Conservation (phyloP, 2,329 filamentous ascomycete species). For the Saccharata proteae region DNA sequence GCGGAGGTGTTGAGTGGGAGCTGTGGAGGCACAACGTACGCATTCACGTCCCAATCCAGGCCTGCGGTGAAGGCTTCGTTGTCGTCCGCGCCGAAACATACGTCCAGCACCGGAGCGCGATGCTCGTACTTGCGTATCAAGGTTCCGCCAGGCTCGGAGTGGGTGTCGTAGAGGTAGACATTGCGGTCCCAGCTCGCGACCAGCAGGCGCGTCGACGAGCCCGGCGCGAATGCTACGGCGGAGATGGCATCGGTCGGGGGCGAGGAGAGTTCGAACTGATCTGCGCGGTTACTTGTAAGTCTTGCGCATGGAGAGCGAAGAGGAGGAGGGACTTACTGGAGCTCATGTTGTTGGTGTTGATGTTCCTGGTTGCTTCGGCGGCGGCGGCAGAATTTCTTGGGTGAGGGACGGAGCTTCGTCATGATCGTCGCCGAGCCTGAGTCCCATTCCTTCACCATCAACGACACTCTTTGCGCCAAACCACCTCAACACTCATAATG, state of each 20-base stretch:
- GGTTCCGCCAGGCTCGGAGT: conserved; percentile 45
- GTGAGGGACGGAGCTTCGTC: conserved; percentile 4
- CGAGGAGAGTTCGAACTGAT: conserved; percentile 72
- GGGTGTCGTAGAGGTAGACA: conserved; percentile 78
- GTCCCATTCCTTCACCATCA: conserved; percentile 5
- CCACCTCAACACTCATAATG: conserved; percentile 26
- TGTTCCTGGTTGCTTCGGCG: conserved; percentile 1
- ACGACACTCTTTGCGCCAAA: conserved; percentile 2
- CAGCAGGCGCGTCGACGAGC: conserved; percentile 62
- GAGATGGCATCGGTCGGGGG: conserved; percentile 83
- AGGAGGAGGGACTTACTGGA: conserved; percentile 7
- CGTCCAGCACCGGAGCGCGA: conserved; percentile 75
- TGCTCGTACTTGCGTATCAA: conserved; percentile 67
- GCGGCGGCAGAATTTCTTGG: conserved; percentile 8
- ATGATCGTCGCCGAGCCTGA: conserved; percentile 6
- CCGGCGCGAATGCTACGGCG: conserved; percentile 70
- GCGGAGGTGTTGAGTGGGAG: background rate
- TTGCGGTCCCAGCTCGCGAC: conserved; percentile 92
- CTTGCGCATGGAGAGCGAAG: background rate
- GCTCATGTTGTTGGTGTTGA: conserved; percentile 7
- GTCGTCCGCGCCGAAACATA: conserved; percentile 77
- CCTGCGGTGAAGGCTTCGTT: conserved; percentile 77
- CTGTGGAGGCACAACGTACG: conserved; percentile 37
- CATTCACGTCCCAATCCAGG: conserved; percentile 75
- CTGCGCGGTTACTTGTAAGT: conserved; percentile 2